Percentiles rank a stretch among this genome's conserved stretches.
phyloP scores from a whole-genome alignment of 2,329 filamentous ascomycete species.

The Dactylonectria macrodidyma region DNA sequence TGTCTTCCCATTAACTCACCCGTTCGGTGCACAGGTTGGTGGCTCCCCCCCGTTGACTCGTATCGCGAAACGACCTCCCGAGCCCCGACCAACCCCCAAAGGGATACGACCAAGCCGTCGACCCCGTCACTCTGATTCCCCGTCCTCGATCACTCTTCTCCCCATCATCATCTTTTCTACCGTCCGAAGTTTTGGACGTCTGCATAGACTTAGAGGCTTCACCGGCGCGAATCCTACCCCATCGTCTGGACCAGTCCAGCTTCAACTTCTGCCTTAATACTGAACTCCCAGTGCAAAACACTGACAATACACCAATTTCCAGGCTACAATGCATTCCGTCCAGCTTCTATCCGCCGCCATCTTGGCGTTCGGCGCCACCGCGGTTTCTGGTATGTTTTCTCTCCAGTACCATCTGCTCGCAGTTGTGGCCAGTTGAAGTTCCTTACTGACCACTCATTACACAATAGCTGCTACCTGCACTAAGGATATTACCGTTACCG shows the following conservation, averaged over 20 bases:
- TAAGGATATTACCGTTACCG: conserved; percentile 73
- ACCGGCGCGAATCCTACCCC: background rate
- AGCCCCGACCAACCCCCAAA: background rate
- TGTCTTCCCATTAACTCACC: conserved; percentile 28
- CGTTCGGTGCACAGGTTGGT: conserved; percentile 41
- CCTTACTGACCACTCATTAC: conserved; percentile 19
- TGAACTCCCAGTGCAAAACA: conserved; percentile 8
- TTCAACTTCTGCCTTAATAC: background rate
- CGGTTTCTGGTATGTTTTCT: conserved; percentile 59
- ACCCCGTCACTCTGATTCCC: background rate
- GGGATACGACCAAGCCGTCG: conserved; percentile 18
- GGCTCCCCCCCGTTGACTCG: conserved; percentile 19
- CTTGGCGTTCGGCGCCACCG: conserved; percentile 58
- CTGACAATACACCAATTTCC: conserved; percentile 35
- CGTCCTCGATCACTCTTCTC: conserved; percentile 7
- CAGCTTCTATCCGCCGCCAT: conserved; percentile 63
- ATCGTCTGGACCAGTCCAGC: background rate
- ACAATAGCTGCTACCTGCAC: conserved; percentile 55
- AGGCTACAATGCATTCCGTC: conserved; percentile 64
- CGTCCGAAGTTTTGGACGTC: conserved; percentile 27
- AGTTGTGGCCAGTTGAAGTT: too few species aligned
- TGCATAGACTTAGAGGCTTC: conserved; percentile 33
- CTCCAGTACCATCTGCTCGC: too few species aligned
- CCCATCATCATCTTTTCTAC: conserved; percentile 34
- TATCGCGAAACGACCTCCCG: background rate